phyloP scores from a whole-genome alignment of 2,329 filamentous ascomycete species.

The Scedosporium boydii region DNA sequence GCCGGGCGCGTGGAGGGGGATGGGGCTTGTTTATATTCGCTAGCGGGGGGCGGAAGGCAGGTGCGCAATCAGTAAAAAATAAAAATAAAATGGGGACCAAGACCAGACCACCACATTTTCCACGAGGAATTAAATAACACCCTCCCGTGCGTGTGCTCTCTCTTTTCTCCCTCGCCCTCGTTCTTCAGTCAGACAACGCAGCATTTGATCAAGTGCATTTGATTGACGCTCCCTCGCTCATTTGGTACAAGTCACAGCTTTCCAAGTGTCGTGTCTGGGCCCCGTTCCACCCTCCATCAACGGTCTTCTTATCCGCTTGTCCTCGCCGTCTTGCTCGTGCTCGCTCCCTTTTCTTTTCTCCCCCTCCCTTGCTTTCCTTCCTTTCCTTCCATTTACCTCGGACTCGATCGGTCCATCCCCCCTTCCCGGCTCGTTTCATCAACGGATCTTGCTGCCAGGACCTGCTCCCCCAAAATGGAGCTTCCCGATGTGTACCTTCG shows the following conservation, averaged over 20 bases:
- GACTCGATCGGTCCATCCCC: background rate
- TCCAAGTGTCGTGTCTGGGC: too few relatives aligned
- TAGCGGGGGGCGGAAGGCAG: conserved; percentile 41
- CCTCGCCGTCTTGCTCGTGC: background rate
- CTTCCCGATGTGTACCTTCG: too few relatives aligned
- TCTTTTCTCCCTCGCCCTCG: background rate
- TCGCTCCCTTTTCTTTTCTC: background rate
- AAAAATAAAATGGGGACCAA: background rate
- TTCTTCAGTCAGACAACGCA: background rate
- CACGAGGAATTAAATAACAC: too few relatives aligned
- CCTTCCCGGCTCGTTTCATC: background rate
- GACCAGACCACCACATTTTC: background rate
- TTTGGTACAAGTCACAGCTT: too few relatives aligned
- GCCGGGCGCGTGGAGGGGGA: conserved; percentile 39
- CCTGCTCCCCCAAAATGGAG: too few relatives aligned
- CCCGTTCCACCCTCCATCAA: background rate
- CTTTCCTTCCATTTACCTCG: background rate
- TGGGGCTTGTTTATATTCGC: conserved; percentile 50
- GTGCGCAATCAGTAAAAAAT: conserved; percentile 44
- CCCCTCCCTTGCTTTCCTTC: background rate
- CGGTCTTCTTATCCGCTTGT: background rate
- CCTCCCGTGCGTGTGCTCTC: background rate
- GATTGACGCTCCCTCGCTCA: too few relatives aligned
- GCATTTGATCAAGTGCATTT: too few relatives aligned
- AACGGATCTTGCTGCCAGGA: too few relatives aligned